Evolutionary conservation across 192 early-diverging fungal species (phyloP), one percentile per base, ranked within the genome.

Genomic region (Dissophora globulifera): DNA sequence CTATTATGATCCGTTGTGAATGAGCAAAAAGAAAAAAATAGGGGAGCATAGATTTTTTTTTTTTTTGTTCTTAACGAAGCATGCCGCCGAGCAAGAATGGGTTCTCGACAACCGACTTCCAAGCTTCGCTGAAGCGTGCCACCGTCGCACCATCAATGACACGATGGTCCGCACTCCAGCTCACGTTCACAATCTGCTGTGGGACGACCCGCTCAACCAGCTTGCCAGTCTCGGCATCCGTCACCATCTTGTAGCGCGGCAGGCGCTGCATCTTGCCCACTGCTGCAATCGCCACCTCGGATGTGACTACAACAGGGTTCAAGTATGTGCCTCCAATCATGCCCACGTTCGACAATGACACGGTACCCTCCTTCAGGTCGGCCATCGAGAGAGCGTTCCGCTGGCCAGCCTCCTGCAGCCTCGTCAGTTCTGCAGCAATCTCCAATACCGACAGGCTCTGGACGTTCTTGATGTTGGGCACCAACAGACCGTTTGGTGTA

Each of bases 111-210:
- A 93, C 87, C 31, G 78, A 62, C 82, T 96, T 96, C 94, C 92
- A 99, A 25, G 83, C 67, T 45, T 84, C 79, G 16, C 90, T 94
- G 83, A 98, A 98, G 69, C 95, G 84, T 19, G 96, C 97, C 66
- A 99, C 86, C 11, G 96, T 96, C 12, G 95, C 97, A 25, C 97
- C 97, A 78, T 98, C 96, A 65, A 98, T 85, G 20, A 99, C 93
- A 30, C 97, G 87, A 81, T 99, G 97, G 82, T 99, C 97, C 10
- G 97, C 97, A 17, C 92, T 90, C 89, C 92, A 96, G 84, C 94
- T 96, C 4, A 95, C 82, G 23, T 87, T 85, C 58, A 96, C 74
- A 9, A 97, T 83, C 67, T 90, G 78, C 61, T 89, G 89, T 16
- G 90, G 83, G 1, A 94, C 91, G 26, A 99, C 86, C 3, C 78